Percentiles rank a stretch among this genome's conserved stretches.
Conservation (phyloP, 169 alveolate genomes). For the Eimeria falciformis region DNA sequence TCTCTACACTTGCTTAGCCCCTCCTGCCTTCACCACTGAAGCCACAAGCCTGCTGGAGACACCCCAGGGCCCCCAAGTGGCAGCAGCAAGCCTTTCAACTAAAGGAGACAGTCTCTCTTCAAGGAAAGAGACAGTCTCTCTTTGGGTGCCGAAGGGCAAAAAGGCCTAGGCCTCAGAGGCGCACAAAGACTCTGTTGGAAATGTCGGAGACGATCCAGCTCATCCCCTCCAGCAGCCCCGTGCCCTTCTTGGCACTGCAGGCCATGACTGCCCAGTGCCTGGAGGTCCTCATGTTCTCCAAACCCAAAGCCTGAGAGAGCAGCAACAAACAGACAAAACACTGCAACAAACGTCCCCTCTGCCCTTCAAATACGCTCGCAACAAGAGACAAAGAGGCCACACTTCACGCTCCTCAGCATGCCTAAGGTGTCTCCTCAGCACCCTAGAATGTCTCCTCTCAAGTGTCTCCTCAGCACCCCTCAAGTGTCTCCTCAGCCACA, state of each 20-base stretch:
- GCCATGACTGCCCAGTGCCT: slow-evolving; percentile 96
- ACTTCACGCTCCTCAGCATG: too few relatives aligned
- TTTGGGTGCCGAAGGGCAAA: not conserved
- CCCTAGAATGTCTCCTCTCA: too few relatives aligned
- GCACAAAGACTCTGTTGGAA: slow-evolving; percentile 90
- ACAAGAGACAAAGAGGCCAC: too few relatives aligned
- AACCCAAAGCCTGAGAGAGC: slow-evolving; percentile 55
- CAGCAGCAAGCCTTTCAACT: not conserved
- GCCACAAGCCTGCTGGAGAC: not conserved
- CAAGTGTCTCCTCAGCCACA: too few relatives aligned
- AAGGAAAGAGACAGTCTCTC: too few relatives aligned
- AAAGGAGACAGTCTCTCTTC: not conserved
- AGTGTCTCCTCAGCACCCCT: too few relatives aligned
- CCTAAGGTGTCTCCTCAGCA: too few relatives aligned
- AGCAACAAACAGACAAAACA: too few relatives aligned
- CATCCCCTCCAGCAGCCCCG: slow-evolving; percentile 95
- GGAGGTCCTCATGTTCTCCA: slow-evolving; percentile 77
- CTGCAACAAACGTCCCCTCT: too few relatives aligned
- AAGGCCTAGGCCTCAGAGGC: not conserved
- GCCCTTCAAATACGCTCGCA: too few relatives aligned
- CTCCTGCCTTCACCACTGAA: not conserved
- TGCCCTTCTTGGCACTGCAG: slow-evolving; percentile 95
- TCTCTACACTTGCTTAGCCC: too few relatives aligned
- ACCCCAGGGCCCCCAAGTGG: not conserved
- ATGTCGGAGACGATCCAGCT: slow-evolving; percentile 96